Conservation (phyloP, 163 green algal species). For the Trebouxia gelatinosa region DNA sequence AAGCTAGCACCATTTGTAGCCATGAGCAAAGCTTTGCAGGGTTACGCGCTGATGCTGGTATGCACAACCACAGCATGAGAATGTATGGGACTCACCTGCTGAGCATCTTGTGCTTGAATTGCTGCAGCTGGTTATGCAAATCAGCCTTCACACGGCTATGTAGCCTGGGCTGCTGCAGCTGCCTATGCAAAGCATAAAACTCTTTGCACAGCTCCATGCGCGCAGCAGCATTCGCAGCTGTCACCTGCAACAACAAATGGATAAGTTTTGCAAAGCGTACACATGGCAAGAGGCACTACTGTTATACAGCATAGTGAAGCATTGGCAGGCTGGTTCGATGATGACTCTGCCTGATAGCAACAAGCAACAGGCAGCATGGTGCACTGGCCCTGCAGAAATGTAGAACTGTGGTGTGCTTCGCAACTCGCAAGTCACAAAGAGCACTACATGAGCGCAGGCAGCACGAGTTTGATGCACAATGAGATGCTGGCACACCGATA, state of each 20-base stretch:
- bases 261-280: neutral
- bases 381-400: no score
- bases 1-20: neutral
- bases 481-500: no score
- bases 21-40: neutral
- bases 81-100: neutral
- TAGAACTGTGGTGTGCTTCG: no score
- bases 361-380: no score
- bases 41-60: no score
- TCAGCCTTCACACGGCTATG: neutral
- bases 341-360: no score
- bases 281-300: neutral
- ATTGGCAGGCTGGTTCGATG: neutral
- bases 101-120: neutral
- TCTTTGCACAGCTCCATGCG: neutral
- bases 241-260: neutral
- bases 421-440: no score
- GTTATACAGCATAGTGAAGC: neutral
- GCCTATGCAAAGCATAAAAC: neutral
- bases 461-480: no score
- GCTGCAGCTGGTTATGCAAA: neutral
- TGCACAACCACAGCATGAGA: neutral
- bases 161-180: neutral
- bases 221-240: neutral
- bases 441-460: no score